Conservation (phyloP, 2,329 filamentous ascomycete species). For the Nothophaeocryptopus gaeumannii region DNA sequence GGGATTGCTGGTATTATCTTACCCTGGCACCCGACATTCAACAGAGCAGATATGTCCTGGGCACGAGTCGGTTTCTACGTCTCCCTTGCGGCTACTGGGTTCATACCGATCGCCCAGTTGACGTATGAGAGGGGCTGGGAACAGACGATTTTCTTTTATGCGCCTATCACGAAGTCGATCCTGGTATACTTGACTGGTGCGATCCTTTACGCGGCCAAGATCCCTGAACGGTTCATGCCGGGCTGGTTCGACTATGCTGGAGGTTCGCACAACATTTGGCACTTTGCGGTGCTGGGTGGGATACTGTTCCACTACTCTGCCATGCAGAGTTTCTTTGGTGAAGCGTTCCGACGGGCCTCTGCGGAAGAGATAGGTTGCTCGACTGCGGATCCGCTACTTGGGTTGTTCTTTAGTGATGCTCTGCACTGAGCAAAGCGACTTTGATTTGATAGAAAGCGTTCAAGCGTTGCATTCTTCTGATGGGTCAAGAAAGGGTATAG, state of each 20-base stretch:
- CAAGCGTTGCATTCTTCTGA: conserved; percentile 6
- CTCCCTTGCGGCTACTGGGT: conserved; percentile 80
- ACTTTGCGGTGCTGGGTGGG: conserved; percentile 86
- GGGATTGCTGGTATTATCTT: conserved; percentile 85
- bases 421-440: background rate
- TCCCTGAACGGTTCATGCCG: conserved; percentile 89
- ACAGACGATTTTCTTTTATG: conserved; percentile 88
- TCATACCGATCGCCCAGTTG: conserved; percentile 83
- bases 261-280: conserved; percentile 96
- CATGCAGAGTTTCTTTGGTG: conserved; percentile 90
- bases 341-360: conserved; percentile 40
- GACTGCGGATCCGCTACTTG: background rate
- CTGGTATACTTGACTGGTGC: conserved; percentile 83
- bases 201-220: conserved; percentile 82
- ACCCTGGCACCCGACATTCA: conserved; percentile 95
- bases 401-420: no score
- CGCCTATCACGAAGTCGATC: conserved; percentile 79
- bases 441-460: conserved; percentile 8
- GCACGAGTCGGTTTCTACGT: conserved; percentile 88
- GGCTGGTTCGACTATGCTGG: conserved; percentile 94
- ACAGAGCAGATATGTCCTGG: conserved; percentile 89
- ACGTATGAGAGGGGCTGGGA: conserved; percentile 70
- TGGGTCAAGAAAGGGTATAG: background rate
- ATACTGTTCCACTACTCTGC: conserved; percentile 97
- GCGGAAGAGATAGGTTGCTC: conserved; percentile 11